Conservation (phyloP, 2,329 filamentous ascomycete genomes). For the Phoma herbarum region DNA sequence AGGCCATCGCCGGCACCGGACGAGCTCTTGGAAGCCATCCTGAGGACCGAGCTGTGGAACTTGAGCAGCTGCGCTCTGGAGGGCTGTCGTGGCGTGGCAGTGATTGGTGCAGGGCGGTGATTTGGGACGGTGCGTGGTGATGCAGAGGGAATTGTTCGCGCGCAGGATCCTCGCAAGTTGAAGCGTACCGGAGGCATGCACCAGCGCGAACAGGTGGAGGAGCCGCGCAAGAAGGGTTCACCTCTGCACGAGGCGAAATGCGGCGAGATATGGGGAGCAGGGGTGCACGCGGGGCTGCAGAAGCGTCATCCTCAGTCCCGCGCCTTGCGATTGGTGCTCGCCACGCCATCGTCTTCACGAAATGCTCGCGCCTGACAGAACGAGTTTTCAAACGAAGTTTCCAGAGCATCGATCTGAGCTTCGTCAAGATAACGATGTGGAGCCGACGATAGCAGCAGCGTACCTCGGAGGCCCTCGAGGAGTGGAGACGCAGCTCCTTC, state of each 20-base stretch:
- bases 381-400: slow-evolving; percentile 7
- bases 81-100: slow-evolving; percentile 22
- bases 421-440: not conserved
- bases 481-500: not conserved
- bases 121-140: slow-evolving; percentile 10
- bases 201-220: slow-evolving; percentile 13
- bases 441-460: not conserved
- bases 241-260: slow-evolving; percentile 15
- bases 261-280: slow-evolving; percentile 21
- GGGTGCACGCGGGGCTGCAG: slow-evolving; percentile 12
- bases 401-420: not conserved
- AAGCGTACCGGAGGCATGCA: slow-evolving; percentile 46
- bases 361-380: slow-evolving; percentile 14
- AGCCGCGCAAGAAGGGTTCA: slow-evolving; percentile 8
- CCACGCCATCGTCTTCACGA: slow-evolving; percentile 5
- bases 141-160: slow-evolving; percentile 21
- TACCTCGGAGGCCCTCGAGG: not conserved
- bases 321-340: slow-evolving; percentile 17
- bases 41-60: slow-evolving; percentile 38
- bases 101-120: slow-evolving; percentile 15
- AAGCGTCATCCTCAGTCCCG: slow-evolving; percentile 12
- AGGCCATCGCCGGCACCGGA: slow-evolving; percentile 35
- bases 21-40: slow-evolving; percentile 42
- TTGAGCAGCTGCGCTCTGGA: slow-evolving; percentile 35
- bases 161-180: slow-evolving; percentile 39